Evolutionary conservation across 345 rosid genomes (phyloP).

Genomic region (Arabis hirsuta): DNA sequence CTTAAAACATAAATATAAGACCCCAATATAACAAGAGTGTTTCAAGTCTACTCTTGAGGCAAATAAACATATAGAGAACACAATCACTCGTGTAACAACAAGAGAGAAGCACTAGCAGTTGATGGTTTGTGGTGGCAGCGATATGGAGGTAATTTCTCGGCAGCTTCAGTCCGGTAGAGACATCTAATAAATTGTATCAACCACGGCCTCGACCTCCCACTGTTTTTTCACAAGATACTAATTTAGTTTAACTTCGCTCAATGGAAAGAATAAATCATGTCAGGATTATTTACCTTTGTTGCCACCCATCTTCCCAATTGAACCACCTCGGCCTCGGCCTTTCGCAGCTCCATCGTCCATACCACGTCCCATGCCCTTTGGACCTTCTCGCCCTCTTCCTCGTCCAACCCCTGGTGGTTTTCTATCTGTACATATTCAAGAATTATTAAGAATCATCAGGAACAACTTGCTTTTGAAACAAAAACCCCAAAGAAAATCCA

Average conservation of each 20-base stretch:
- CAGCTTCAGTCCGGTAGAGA: slow-evolving; percentile 16
- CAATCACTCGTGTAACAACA: slow-evolving; percentile 2
- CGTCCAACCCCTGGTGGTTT: too few species aligned
- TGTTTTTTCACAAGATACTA: too few species aligned
- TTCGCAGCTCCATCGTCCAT: too few species aligned
- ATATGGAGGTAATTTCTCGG: neutral
- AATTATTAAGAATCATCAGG: too few species aligned
- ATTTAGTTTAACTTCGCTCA: too few species aligned
- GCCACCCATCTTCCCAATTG: too few species aligned
- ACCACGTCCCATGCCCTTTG: slow-evolving; percentile 36
- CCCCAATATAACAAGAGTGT: neutral
- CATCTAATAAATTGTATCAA: neutral
- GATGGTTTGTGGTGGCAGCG: neutral
- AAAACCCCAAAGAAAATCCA: neutral
- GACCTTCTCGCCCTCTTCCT: slow-evolving; percentile 22
- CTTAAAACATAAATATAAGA: neutral
- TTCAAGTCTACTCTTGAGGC: neutral
- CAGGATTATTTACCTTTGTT: too few species aligned
- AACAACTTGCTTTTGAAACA: neutral
- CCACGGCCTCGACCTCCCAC: too few species aligned
- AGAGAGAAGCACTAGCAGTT: too few species aligned
- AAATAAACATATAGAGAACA: neutral
- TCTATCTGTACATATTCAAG: too few species aligned
- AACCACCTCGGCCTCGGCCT: too few species aligned
- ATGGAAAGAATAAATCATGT: too few species aligned